phyloP scores from a whole-genome alignment of 129 eudicot genomes.

The Mikania micrantha region DNA sequence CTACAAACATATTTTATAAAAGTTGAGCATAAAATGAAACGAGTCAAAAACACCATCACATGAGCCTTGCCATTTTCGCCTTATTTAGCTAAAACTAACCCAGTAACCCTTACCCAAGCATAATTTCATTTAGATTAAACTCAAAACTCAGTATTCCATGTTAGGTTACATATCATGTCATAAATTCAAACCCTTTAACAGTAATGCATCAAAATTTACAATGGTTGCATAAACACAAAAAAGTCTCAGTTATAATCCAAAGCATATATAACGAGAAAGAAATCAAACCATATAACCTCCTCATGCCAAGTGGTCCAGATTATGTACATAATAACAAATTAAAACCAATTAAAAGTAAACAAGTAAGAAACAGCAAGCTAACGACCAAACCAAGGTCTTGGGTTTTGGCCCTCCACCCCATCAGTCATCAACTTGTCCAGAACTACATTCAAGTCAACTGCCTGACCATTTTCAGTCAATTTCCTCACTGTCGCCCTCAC shows the following conservation, averaged over 20 bases:
- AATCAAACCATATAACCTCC: constrained; percentile 20
- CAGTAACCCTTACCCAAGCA: no score
- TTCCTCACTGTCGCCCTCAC: constrained; percentile 81
- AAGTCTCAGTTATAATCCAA: background rate
- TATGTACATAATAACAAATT: constrained; percentile 26
- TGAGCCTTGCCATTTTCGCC: no score
- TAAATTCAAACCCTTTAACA: no score
- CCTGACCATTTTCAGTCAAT: constrained; percentile 85
- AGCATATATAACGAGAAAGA: background rate
- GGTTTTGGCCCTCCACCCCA: constrained; percentile 53
- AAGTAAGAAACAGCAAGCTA: constrained; percentile 1
- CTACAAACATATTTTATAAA: no score
- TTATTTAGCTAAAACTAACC: no score
- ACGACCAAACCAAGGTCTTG: constrained; percentile 67
- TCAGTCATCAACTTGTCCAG: constrained; percentile 90
- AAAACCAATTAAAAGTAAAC: background rate
- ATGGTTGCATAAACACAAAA: background rate
- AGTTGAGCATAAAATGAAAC: no score
- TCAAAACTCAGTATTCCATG: no score
- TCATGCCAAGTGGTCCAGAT: constrained; percentile 6
- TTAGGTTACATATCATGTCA: no score
- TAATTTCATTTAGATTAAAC: no score
- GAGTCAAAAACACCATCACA: no score
- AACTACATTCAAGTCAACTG: constrained; percentile 84
- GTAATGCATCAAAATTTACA: background rate